These are phyloP conservation scores for Nyssa sinensis DNA, from an alignment of 148 eudicot genomes.

Conservation along the genomic window DNA sequence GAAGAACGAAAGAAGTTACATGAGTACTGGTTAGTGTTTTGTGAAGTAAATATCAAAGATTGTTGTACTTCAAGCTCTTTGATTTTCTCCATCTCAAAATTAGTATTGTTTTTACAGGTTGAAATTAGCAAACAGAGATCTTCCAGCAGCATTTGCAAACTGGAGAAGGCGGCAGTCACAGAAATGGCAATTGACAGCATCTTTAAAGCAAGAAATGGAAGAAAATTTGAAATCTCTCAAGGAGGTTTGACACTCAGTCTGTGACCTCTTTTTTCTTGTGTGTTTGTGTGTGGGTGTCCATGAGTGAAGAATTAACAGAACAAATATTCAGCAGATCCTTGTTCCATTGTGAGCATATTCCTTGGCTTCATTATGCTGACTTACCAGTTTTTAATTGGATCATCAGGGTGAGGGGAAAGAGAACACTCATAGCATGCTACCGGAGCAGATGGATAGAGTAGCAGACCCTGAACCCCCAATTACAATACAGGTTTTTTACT, in stretches of 20 bases:
- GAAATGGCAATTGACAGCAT: constrained; percentile 32
- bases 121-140: constrained; percentile 59
- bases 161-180: constrained; percentile 46
- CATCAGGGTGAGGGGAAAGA: constrained; percentile 36
- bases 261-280: not conserved
- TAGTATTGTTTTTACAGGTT: constrained; percentile 42
- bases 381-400: constrained; percentile 1
- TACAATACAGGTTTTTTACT: constrained; percentile 23
- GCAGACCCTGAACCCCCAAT: constrained; percentile 17
- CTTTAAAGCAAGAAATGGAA: constrained; percentile 63
- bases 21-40: constrained; percentile 63
- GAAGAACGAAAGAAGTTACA: constrained; percentile 81
- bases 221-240: constrained; percentile 37
- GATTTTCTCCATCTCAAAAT: constrained; percentile 1
- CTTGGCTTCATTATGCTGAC: constrained; percentile 15
- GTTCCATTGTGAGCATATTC: not conserved
- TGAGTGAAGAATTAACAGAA: not conserved
- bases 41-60: not conserved
- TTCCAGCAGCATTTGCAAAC: constrained; percentile 54
- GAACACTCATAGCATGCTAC: constrained; percentile 21
- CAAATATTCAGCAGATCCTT: not conserved
- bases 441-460: constrained; percentile 21
- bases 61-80: not conserved
- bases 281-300: not conserved
- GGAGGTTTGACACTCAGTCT: constrained; percentile 43